Evolutionary conservation across 2,329 filamentous ascomycete genomes (phyloP).

Genomic region (Xylaria sp.): DNA sequence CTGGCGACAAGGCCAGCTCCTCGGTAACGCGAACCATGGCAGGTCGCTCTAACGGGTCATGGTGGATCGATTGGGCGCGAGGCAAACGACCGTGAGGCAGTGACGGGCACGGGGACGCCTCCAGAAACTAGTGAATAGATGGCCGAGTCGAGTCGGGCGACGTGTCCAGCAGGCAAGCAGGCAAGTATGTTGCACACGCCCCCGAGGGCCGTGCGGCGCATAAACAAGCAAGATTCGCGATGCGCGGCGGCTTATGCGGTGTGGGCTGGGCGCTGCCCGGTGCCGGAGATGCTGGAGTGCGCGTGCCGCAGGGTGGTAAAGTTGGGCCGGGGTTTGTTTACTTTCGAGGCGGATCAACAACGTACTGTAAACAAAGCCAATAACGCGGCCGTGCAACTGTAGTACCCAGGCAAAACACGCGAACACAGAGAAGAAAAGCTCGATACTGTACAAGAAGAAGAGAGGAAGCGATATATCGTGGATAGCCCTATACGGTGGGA

Average conservation of each 20-base stretch:
- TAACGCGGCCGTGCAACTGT: neutral
- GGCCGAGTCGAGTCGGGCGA: neutral
- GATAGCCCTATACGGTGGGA: slow-evolving; percentile 11
- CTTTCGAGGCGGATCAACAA: slow-evolving; percentile 20
- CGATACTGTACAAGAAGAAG: slow-evolving; percentile 13
- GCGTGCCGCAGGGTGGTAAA: neutral
- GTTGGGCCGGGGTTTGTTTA: slow-evolving; percentile 28
- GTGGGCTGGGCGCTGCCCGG: slow-evolving; percentile 13
- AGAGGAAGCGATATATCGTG: slow-evolving; percentile 17
- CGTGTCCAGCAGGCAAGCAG: neutral
- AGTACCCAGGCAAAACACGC: neutral
- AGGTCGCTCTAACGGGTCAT: slow-evolving; percentile 54
- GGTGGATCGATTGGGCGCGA: slow-evolving; percentile 34
- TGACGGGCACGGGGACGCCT: slow-evolving; percentile 15
- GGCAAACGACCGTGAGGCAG: slow-evolving; percentile 28
- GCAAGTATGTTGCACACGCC: slow-evolving; percentile 17
- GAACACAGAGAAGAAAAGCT: slow-evolving; percentile 9
- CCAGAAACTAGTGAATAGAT: slow-evolving; percentile 16
- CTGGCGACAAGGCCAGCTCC: slow-evolving; percentile 78
- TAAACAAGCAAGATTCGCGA: slow-evolving; percentile 33
- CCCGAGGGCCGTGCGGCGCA: slow-evolving; percentile 15
- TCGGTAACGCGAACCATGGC: slow-evolving; percentile 86
- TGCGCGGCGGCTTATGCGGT: slow-evolving; percentile 26
- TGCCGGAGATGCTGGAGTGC: neutral
- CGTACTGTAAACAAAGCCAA: slow-evolving; percentile 22